phyloP scores from a whole-genome alignment of 768 basidiomycete species.

The Tricholoma terreum region DNA sequence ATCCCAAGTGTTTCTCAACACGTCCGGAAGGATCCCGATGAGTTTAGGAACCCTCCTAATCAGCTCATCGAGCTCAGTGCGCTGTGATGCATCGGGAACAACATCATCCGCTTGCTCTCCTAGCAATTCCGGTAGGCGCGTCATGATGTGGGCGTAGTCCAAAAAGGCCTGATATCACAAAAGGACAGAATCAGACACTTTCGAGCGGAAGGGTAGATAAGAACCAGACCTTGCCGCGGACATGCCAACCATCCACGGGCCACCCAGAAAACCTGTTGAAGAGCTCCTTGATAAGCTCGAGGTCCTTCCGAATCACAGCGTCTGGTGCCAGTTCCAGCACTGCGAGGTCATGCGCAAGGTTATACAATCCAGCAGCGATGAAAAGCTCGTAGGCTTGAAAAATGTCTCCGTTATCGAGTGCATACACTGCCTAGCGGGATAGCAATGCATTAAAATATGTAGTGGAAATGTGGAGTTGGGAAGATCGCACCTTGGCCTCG shows the following conservation, averaged over 20 bases:
- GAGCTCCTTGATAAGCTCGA: conserved; percentile 60
- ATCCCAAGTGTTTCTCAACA: conserved; percentile 55
- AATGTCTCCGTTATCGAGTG: conserved; percentile 55
- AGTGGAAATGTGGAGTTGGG: neutral
- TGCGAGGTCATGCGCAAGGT: conserved; percentile 81
- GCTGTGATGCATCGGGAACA: conserved; percentile 44
- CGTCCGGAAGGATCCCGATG: conserved; percentile 65
- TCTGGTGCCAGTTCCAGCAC: conserved; percentile 86
- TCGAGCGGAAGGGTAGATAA: conserved; percentile 2
- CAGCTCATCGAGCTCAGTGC: conserved; percentile 58
- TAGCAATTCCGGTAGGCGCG: conserved; percentile 53
- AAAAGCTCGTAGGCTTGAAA: conserved; percentile 79
- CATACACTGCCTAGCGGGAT: conserved; percentile 57
- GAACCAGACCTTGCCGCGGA: conserved; percentile 70
- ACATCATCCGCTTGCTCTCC: conserved; percentile 40
- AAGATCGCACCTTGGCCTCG: conserved; percentile 68
- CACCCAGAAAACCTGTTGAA: conserved; percentile 63
- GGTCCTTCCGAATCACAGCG: conserved; percentile 68
- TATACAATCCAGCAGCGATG: conserved; percentile 63
- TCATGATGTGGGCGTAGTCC: conserved; percentile 68
- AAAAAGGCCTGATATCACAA: conserved; percentile 52
- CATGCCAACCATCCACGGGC: conserved; percentile 72
- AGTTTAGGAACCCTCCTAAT: conserved; percentile 59
- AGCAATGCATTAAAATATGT: neutral
- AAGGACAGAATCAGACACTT: neutral